Conservation (phyloP, 2,329 filamentous ascomycete species). For the Pezicula radicicola region DNA sequence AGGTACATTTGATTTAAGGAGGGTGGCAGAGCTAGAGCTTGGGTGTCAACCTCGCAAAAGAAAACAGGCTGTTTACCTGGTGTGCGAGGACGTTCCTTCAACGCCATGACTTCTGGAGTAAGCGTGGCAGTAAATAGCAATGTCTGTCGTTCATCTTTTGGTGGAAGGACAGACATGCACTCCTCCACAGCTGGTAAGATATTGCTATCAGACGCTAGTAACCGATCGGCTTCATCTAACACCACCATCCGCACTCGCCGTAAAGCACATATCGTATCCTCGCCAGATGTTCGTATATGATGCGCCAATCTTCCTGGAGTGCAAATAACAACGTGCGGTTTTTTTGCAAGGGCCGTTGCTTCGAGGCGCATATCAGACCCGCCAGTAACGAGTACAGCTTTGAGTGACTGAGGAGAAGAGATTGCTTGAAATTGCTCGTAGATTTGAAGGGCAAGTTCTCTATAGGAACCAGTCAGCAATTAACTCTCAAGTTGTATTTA, state of each 20-base stretch:
- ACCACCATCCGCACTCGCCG: slow-evolving; percentile 80
- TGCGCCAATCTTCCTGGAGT: slow-evolving; percentile 92
- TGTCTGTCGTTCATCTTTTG: slow-evolving; percentile 78
- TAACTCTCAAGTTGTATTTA: background rate
- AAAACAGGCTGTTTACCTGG: slow-evolving; percentile 74
- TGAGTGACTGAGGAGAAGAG: slow-evolving; percentile 81
- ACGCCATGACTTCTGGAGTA: slow-evolving; percentile 82
- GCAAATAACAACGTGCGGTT: slow-evolving; percentile 90
- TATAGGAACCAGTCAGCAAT: slow-evolving; percentile 25
- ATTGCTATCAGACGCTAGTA: slow-evolving; percentile 74
- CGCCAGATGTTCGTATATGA: slow-evolving; percentile 86
- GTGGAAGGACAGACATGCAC: slow-evolving; percentile 78
- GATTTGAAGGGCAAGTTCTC: slow-evolving; percentile 92
- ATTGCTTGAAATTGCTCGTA: slow-evolving; percentile 96
- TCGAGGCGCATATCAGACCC: slow-evolving; percentile 91
- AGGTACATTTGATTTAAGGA: slow-evolving; percentile 83
- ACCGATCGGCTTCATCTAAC: slow-evolving; percentile 90
- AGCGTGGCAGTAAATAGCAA: slow-evolving; percentile 95
- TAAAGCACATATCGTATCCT: slow-evolving; percentile 84
- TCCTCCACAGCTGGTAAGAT: slow-evolving; percentile 95
- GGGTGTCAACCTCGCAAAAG: slow-evolving; percentile 83
- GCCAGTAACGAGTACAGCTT: slow-evolving; percentile 85
- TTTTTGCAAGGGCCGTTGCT: slow-evolving; percentile 75
- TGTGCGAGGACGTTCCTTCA: slow-evolving; percentile 73
- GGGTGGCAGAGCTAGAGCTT: slow-evolving; percentile 71